Percentiles rank a stretch among this genome's conserved stretches.
Conservation (phyloP, 2,329 filamentous ascomycete genomes). For the Penicillium rolfsii region DNA sequence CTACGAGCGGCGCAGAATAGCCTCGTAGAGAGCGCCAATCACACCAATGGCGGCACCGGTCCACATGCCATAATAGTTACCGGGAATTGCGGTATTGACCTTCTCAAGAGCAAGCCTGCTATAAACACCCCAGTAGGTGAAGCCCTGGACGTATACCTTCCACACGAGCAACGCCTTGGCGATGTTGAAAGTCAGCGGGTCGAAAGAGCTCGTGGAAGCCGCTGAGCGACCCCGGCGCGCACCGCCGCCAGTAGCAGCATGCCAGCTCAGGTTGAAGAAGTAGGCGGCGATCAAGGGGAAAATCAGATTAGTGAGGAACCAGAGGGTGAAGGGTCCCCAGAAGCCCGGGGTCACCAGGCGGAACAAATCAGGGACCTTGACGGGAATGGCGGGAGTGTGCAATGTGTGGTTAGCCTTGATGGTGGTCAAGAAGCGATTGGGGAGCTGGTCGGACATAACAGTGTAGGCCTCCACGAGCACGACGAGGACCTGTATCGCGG, state of each 20-base stretch:
- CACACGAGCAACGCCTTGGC: constrained; percentile 81
- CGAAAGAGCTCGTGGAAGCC: constrained; percentile 54
- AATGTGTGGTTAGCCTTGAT: constrained; percentile 65
- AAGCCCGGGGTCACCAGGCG: constrained; percentile 74
- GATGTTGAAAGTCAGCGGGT: constrained; percentile 89
- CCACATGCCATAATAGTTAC: constrained; percentile 45
- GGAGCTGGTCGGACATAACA: constrained; percentile 71
- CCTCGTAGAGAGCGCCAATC: constrained; percentile 51
- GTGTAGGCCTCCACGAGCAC: constrained; percentile 70
- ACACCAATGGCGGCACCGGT: constrained; percentile 47
- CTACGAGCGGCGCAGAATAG: constrained; percentile 47
- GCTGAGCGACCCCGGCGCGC: constrained; percentile 32
- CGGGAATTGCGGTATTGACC: constrained; percentile 45
- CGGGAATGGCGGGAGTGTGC: constrained; percentile 60
- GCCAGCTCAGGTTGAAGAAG: constrained; percentile 82
- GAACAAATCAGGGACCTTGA: constrained; percentile 81
- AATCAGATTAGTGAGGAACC: constrained; percentile 71
- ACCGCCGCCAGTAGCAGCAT: constrained; percentile 39
- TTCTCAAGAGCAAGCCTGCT: constrained; percentile 40
- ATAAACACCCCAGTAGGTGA: constrained; percentile 45
- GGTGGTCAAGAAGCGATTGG: constrained; percentile 72
- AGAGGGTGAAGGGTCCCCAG: constrained; percentile 80
- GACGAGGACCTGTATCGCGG: constrained; percentile 69
- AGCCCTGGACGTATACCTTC: constrained; percentile 69
- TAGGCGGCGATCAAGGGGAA: constrained; percentile 75